Percentiles rank a stretch among this genome's conserved stretches.
Evolutionary conservation across 208 protist genomes (phyloP).

Genomic region (Leptomonas pyrrhocoris): DNA sequence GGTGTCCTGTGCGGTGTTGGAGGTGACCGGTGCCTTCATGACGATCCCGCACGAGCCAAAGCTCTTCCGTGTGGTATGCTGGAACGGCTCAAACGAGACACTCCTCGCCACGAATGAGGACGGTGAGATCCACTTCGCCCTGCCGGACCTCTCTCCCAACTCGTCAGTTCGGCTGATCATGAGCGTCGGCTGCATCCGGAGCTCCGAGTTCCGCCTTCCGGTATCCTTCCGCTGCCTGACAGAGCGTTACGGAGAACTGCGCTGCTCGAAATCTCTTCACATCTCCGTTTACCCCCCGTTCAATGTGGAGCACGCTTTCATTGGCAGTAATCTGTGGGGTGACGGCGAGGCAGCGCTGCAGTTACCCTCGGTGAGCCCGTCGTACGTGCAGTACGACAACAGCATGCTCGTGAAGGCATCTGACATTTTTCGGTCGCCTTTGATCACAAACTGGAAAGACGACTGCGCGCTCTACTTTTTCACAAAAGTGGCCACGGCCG

Average conservation of each 20-base stretch:
- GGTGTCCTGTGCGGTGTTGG: constrained; percentile 31
- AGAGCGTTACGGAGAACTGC: constrained; percentile 27
- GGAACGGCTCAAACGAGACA: constrained; percentile 15
- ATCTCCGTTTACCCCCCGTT: constrained; percentile 44
- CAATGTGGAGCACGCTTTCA: constrained; percentile 32
- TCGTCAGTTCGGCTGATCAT: constrained; percentile 23
- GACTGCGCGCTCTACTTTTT: constrained; percentile 47
- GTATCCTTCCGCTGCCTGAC: constrained; percentile 34
- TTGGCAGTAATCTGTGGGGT: constrained; percentile 24
- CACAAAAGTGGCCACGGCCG: constrained; percentile 24
- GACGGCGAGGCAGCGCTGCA: constrained; percentile 12
- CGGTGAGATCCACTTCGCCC: constrained; percentile 14
- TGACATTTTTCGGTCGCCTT: constrained; percentile 25
- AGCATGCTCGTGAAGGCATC: constrained; percentile 42
- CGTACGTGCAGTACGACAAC: constrained; percentile 37
- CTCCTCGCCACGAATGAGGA: background rate
- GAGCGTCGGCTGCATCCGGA: constrained; percentile 33
- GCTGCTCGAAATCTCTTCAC: constrained; percentile 27
- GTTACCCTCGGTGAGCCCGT: constrained; percentile 23
- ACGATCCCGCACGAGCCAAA: constrained; percentile 34
- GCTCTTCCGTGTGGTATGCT: constrained; percentile 31
- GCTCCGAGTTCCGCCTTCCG: constrained; percentile 42
- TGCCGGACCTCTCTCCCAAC: constrained; percentile 25
- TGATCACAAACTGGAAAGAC: constrained; percentile 35
- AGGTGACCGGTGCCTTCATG: constrained; percentile 36